A percentile compares a stretch with the other conserved stretches of the same genome.
These are phyloP conservation scores for Manihot esculenta DNA, from an alignment of 441 rosid genomes.

Conservation along the genomic window DNA sequence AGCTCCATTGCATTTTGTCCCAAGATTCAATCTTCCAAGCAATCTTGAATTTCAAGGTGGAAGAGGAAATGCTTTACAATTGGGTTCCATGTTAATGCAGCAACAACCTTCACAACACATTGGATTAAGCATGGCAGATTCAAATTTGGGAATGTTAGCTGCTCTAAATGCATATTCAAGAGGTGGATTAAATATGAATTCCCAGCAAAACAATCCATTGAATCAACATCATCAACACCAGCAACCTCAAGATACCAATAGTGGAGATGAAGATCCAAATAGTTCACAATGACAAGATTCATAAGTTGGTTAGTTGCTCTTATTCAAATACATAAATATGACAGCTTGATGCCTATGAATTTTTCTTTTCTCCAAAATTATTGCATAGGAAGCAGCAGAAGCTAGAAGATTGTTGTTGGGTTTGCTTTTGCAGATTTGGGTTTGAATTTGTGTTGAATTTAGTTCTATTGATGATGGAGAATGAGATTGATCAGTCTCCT, in stretches of 20 bases:
- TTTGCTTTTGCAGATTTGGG: constrained; percentile 34
- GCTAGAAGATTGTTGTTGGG: constrained; percentile 29
- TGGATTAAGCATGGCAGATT: constrained; percentile 58
- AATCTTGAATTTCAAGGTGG: constrained; percentile 48
- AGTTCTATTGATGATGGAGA: constrained; percentile 8
- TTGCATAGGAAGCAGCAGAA: not conserved
- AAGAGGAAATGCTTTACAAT: constrained; percentile 53
- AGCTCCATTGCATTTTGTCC: constrained; percentile 58
- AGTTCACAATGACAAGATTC: constrained; percentile 41
- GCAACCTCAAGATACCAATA: constrained; percentile 47
- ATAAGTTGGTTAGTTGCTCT: not conserved
- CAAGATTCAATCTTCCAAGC: constrained; percentile 58
- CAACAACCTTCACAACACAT: constrained; percentile 50
- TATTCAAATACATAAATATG: not conserved
- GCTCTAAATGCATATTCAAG: constrained; percentile 69
- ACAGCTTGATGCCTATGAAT: not conserved
- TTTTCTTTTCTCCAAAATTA: not conserved
- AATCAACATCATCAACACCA: constrained; percentile 31
- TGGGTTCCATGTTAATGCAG: constrained; percentile 66
- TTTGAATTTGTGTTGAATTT: constrained; percentile 18
- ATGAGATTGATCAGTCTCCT: not conserved
- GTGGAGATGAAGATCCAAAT: constrained; percentile 61
- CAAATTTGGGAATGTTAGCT: constrained; percentile 78
- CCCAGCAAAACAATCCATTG: constrained; percentile 43
- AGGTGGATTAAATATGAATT: constrained; percentile 47